Base-by-base conservation (phyloP, 2,329 filamentous ascomycete genomes). In the Aspergillus sp. region DNA sequence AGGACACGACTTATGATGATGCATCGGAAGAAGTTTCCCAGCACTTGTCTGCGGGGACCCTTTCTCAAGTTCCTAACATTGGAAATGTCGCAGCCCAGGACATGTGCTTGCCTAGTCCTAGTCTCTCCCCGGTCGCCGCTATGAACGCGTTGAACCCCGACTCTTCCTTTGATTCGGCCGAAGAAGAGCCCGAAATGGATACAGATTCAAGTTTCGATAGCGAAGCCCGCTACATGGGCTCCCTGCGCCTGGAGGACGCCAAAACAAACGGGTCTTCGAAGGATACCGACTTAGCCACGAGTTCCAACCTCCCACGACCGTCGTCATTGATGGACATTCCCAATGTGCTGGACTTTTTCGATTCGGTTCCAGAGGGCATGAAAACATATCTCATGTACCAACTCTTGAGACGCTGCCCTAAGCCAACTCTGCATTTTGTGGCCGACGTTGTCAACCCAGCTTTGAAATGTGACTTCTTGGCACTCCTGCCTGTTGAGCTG, bases 341-440 rank as follows among this genome's bases (percentile, higher is more conserved):
- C 7, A 85, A 84, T 16, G 91, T 99, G 82, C 79, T 99, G 16
- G 90, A 96, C 67, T 88, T 88, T 2, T 99, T 98, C 69, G 94
- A 98, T 73, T 85, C 90, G 6, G 90, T 99, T 83, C 92, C 94
- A 2, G 87, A 90, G 49, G 90, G 95, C 69, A 87, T 99, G 85
- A 95, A 99, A 77, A 90, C 90, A 0, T 96, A 96, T 72, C 89
- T 99, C 78, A 96, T 99, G 87, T 98, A 96, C 73, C 94, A 99
- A 72, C 87, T 99, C 57, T 84, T 99, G 26, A 89, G 91, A 58
- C 85, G 95, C 51, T 98, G 93, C 71, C 87, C 92, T 6, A 90
- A 96, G 66, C 89, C 92, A 47, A 96, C 93, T 0, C 82, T 99
- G 5, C 92, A 95, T 70, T 88, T 96, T 56, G 89, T 99, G 57